Percentiles rank a stretch among this genome's conserved stretches.
Evolutionary conservation across 2,329 filamentous ascomycete genomes (phyloP).

Genomic region (Trichoderma aggressivum): DNA sequence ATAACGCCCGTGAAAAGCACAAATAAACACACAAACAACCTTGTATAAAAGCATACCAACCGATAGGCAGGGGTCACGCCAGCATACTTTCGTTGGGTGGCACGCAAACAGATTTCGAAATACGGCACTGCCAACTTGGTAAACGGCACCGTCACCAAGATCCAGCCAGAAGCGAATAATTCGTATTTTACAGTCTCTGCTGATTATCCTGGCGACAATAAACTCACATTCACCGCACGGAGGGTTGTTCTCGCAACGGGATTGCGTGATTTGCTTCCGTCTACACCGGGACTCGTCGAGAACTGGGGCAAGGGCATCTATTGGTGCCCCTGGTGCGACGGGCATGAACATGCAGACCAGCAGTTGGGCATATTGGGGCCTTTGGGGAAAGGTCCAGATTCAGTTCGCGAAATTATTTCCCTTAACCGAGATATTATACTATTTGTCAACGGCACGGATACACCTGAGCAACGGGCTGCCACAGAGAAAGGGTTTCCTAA

Average conservation of each 20-base stretch:
- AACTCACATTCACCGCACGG: slow-evolving; percentile 42
- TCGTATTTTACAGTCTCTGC: slow-evolving; percentile 44
- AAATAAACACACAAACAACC: not conserved
- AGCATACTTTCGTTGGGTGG: slow-evolving; percentile 51
- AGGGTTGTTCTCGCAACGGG: slow-evolving; percentile 59
- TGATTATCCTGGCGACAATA: slow-evolving; percentile 20
- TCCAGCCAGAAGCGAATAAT: slow-evolving; percentile 38
- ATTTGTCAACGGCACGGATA: slow-evolving; percentile 59
- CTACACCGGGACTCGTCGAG: slow-evolving; percentile 51
- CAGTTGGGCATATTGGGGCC: slow-evolving; percentile 50
- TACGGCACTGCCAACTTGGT: slow-evolving; percentile 49
- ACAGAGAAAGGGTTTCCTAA: slow-evolving; percentile 40
- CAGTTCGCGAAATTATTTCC: slow-evolving; percentile 51
- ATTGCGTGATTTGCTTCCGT: slow-evolving; percentile 51
- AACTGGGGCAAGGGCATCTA: slow-evolving; percentile 59
- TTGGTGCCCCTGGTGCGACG: slow-evolving; percentile 66
- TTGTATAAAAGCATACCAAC: not conserved
- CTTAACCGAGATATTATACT: slow-evolving; percentile 54
- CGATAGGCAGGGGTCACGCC: slow-evolving; percentile 47
- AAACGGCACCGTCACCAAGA: slow-evolving; percentile 51
- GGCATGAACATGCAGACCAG: slow-evolving; percentile 59
- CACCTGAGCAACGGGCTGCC: slow-evolving; percentile 36
- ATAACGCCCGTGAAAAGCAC: not conserved
- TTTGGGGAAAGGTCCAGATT: slow-evolving; percentile 41
- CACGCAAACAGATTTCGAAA: slow-evolving; percentile 49